phyloP scores from a whole-genome alignment of 179 eudicot species.

The Beta lomatogona region DNA sequence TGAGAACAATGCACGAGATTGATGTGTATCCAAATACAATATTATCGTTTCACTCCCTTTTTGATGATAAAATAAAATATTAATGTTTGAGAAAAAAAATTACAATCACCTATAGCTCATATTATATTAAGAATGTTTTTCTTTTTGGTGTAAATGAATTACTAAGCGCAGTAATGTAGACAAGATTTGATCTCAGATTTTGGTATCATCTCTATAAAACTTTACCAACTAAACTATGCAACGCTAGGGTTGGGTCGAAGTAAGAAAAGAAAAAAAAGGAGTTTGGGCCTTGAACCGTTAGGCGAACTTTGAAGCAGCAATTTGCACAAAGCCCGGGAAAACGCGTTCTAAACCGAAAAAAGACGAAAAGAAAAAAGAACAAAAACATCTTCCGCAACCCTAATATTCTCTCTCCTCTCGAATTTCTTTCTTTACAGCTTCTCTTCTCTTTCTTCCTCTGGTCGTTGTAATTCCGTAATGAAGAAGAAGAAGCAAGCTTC shows the following conservation, averaged over 20 bases:
- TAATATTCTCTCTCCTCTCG: not conserved
- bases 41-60: too few relatives aligned
- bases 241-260: not conserved
- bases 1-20: too few relatives aligned
- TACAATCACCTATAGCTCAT: too few relatives aligned
- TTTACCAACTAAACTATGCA: too few relatives aligned
- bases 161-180: too few relatives aligned
- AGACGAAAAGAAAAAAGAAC: not conserved
- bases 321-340: not conserved
- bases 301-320: not conserved
- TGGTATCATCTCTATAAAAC: too few relatives aligned
- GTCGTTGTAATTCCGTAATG: not conserved
- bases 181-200: too few relatives aligned
- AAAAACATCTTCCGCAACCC: conserved; percentile 12
- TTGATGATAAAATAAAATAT: too few relatives aligned
- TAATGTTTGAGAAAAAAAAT: too few relatives aligned
- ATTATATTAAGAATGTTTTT: too few relatives aligned
- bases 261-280: not conserved
- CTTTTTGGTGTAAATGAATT: too few relatives aligned
- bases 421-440: not conserved
- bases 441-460: not conserved
- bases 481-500: conserved; percentile 35
- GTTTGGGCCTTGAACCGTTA: not conserved
- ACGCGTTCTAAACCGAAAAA: not conserved
- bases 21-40: too few relatives aligned